Evolutionary conservation across 305 asterid species (phyloP), one percentile per base, ranked within the genome.

Genomic region (Salvia sclarea): DNA sequence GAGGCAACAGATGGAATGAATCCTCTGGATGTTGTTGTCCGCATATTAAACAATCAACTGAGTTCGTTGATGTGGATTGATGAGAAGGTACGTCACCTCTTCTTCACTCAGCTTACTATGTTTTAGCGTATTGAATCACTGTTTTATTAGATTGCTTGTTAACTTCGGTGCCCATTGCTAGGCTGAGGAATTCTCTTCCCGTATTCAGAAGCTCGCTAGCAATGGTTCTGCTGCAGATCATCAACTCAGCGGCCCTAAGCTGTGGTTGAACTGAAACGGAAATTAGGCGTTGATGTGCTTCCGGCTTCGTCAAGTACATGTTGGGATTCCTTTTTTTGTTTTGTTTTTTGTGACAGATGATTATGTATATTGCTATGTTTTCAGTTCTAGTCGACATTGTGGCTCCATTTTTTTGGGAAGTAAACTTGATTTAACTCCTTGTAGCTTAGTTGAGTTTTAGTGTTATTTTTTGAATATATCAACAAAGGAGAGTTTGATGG

Each of bases 51-150:
- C 90, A 91, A 91, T 76, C 98, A 95, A 68, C 71, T 94, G 79
- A 92, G 95, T 78, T 91, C 98, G 12, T 77, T 91, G 88, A 85
- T 87, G 91, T 89, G 93, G 97, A 76, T 91, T 48, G 97, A 94
- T 76, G 99, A 95, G 81, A 95, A 95, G 97, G 98, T 91, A 48
- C 70, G 86, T n/a, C n/a, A n/a, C 28, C 16, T 73, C 79, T 63
- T 37, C 21, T 52, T 70, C 38, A 40, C 72, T 65, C 22, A 70
- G 13, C 41, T 62, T 5, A 16, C 24, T 6, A 21, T 31, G 50
- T 8, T 21, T 37, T 62, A 10, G 44, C 10, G 4, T 24, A 3
- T 17, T 1, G 14, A 10, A 7, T 44, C 44, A 43, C 21, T 43
- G 24, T 37, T 17, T 5, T 45, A 28, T 50, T 21, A 38, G 44